Conservation (phyloP, 441 rosid genomes). For the Sinapis alba region DNA sequence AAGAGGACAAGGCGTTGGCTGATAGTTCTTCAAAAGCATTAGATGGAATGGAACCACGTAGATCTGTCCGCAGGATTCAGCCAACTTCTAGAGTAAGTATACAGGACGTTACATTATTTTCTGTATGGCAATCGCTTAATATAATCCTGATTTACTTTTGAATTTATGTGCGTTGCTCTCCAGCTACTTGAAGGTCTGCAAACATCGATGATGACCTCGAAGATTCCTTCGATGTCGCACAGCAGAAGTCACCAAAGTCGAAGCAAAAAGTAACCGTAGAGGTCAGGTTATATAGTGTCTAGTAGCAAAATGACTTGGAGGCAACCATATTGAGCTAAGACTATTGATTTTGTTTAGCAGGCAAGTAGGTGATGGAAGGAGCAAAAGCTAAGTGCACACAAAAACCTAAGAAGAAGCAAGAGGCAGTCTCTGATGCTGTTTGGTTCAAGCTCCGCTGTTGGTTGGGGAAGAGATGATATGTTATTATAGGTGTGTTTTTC, state of each 20-base stretch:
- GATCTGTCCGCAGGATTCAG: constrained; percentile 91
- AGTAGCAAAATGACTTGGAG: constrained; percentile 2
- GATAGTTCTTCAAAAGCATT: constrained; percentile 47
- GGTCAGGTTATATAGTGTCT: constrained; percentile 48
- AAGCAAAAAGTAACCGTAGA: constrained; percentile 52
- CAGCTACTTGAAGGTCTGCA: constrained; percentile 97
- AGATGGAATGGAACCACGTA: constrained; percentile 73
- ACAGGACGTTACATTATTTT: background rate
- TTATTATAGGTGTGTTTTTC: constrained; percentile 2
- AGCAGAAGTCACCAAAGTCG: constrained; percentile 69
- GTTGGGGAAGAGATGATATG: too few relatives aligned
- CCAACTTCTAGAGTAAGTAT: constrained; percentile 93
- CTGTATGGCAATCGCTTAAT: background rate
- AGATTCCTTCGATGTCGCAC: constrained; percentile 73
- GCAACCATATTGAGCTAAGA: background rate
- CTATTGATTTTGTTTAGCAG: constrained; percentile 45
- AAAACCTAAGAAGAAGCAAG: background rate
- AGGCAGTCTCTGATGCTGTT: background rate
- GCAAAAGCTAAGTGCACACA: constrained; percentile 34
- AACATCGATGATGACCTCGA: constrained; percentile 82
- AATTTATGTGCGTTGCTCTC: background rate
- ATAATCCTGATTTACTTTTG: background rate
- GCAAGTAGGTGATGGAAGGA: constrained; percentile 43
- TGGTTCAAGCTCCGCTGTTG: too few relatives aligned
- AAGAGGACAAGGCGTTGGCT: constrained; percentile 61